Conservation (phyloP, 2,329 filamentous ascomycete species). For the Pseudogymnoascus sp. region DNA sequence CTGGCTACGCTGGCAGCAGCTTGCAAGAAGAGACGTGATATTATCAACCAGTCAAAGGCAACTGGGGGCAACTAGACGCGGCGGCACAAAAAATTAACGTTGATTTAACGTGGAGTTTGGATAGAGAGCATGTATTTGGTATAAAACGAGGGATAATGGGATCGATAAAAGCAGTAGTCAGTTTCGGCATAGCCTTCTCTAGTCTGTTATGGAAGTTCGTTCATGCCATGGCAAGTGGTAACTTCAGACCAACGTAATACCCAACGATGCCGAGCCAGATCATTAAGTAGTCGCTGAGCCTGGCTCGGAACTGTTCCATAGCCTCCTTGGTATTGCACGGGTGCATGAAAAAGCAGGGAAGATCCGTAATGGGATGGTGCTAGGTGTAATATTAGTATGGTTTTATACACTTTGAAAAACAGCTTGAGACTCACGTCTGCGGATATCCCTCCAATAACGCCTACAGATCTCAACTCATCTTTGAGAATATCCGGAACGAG, state of each 20-base stretch:
- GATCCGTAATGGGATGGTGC: constrained; percentile 65
- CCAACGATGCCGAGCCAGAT: constrained; percentile 87
- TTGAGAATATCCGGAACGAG: constrained; percentile 62
- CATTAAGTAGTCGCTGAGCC: constrained; percentile 65
- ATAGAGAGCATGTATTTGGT: constrained; percentile 5
- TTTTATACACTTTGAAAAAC: background rate
- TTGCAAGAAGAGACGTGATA: constrained; percentile 53
- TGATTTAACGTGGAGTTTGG: constrained; percentile 5
- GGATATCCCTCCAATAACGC: constrained; percentile 65
- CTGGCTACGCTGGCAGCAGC: constrained; percentile 71
- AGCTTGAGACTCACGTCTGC: constrained; percentile 54
- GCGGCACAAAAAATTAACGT: background rate
- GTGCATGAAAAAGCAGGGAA: constrained; percentile 83
- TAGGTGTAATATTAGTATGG: constrained; percentile 14
- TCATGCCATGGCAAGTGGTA: constrained; percentile 59
- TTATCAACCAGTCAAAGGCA: background rate
- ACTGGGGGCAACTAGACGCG: background rate
- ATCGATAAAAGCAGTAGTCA: background rate
- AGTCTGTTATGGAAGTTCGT: background rate
- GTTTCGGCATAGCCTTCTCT: background rate
- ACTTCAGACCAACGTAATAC: constrained; percentile 65
- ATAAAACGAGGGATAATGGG: constrained; percentile 7
- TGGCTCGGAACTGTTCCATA: constrained; percentile 53
- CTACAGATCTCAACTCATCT: constrained; percentile 48
- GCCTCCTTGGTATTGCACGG: constrained; percentile 82